Evolutionary conservation across 495 filamentous ascomycete species (phyloP).

Genomic region (Neurospora sp.): DNA sequence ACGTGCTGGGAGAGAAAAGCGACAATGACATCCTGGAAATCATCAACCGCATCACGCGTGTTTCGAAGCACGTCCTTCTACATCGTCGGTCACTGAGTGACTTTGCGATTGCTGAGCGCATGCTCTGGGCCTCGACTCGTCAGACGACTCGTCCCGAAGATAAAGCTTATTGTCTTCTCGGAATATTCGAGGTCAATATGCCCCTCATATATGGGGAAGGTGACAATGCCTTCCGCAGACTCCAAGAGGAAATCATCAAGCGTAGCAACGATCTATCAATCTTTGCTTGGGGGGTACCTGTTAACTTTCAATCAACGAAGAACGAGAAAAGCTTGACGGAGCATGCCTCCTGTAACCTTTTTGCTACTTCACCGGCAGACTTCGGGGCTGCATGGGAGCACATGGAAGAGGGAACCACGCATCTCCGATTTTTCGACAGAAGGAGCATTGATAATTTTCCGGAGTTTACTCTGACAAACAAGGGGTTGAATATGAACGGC

Average conservation of each 20-base stretch:
- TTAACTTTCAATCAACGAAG: not conserved
- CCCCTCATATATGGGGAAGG: conserved; percentile 7
- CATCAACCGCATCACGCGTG: not conserved
- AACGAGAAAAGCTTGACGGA: no score
- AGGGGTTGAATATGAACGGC: not conserved
- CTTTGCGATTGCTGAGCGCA: not conserved
- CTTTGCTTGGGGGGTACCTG: not conserved
- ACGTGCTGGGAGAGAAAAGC: not conserved
- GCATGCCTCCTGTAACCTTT: not conserved
- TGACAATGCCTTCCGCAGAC: not conserved
- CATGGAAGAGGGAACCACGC: not conserved
- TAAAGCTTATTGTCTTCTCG: not conserved
- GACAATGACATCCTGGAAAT: not conserved
- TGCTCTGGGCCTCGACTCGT: not conserved
- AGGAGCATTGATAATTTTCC: no score
- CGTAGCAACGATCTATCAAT: not conserved
- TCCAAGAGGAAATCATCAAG: conserved; percentile 1
- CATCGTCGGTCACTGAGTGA: not conserved
- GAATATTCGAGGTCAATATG: conserved; percentile 5
- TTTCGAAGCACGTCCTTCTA: not conserved
- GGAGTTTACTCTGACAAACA: not conserved
- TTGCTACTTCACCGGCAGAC: not conserved
- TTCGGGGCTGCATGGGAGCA: not conserved
- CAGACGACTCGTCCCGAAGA: conserved; percentile 1
- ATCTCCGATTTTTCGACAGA: no score